Conservation (phyloP, 768 basidiomycete genomes). For the Tulasnella sp. region DNA sequence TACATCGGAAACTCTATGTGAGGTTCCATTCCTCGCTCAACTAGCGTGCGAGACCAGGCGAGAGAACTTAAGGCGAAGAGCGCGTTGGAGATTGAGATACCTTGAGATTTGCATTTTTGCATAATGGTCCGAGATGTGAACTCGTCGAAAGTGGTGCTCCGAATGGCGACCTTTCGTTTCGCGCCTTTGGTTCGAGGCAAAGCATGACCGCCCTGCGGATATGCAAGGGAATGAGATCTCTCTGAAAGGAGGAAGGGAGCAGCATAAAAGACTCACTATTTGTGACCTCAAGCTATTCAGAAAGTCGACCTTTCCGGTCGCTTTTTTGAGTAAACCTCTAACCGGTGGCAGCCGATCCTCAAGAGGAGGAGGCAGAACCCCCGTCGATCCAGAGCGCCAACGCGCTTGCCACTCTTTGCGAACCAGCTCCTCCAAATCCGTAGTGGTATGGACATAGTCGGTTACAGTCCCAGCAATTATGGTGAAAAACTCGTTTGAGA, state of each 20-base stretch:
- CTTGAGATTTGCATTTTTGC: conserved; percentile 45
- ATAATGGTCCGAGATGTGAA: conserved; percentile 35
- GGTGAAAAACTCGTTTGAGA: conserved; percentile 79
- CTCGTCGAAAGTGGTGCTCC: conserved; percentile 20
- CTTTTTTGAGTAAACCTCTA: conserved; percentile 49
- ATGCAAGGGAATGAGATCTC: background rate
- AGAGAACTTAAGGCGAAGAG: conserved; percentile 46
- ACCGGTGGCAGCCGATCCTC: conserved; percentile 55
- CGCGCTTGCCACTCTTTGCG: conserved; percentile 7
- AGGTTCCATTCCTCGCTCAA: background rate
- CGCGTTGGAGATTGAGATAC: conserved; percentile 46
- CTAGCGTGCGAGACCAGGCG: conserved; percentile 41
- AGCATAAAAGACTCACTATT: conserved; percentile 50
- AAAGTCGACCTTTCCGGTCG: conserved; percentile 62
- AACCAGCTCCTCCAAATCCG: background rate
- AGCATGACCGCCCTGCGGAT: conserved; percentile 66
- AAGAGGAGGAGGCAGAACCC: conserved; percentile 50
- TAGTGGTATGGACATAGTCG: background rate
- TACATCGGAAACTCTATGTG: background rate
- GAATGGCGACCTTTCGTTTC: conserved; percentile 57
- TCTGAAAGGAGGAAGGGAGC: background rate
- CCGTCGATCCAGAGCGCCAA: conserved; percentile 39
- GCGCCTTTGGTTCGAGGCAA: conserved; percentile 57
- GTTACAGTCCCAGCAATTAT: conserved; percentile 52
- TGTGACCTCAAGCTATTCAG: conserved; percentile 56